phyloP scores from a whole-genome alignment of 768 basidiomycete genomes.

The Phlegmacium glaucopus region DNA sequence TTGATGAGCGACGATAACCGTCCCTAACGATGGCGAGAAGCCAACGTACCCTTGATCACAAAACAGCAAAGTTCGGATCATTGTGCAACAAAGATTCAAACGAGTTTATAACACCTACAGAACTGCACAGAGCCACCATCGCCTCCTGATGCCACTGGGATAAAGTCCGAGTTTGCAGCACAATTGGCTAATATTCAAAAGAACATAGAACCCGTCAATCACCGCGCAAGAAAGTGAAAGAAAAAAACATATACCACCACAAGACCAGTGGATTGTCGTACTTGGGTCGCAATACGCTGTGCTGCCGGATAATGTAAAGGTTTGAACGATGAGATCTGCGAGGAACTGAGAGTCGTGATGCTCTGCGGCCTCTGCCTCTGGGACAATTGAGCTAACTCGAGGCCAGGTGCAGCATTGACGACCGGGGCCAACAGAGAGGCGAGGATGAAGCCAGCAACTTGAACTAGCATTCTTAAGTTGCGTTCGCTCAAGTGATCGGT shows the following conservation, averaged over 20 bases:
- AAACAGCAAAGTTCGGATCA: neutral
- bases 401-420: neutral
- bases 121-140: conserved; percentile 35
- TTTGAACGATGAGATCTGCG: conserved; percentile 41
- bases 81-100: conserved; percentile 1
- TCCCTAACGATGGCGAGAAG: conserved; percentile 27
- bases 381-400: neutral
- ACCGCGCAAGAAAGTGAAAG: neutral
- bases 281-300: conserved; percentile 47
- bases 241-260: conserved; percentile 38
- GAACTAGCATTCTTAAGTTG: neutral
- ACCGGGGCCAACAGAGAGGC: neutral
- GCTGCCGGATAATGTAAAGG: conserved; percentile 50
- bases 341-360: conserved; percentile 25
- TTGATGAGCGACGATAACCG: conserved; percentile 42
- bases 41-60: conserved; percentile 25
- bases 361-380: conserved; percentile 1
- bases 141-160: conserved; percentile 43
- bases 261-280: conserved; percentile 44
- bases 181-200: conserved; percentile 31
- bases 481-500: neutral
- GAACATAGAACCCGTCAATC: neutral
- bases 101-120: conserved; percentile 25
- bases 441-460: neutral
- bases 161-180: conserved; percentile 36